Conservation (phyloP, 305 asterid species). For the Fraxinus platypoda region DNA sequence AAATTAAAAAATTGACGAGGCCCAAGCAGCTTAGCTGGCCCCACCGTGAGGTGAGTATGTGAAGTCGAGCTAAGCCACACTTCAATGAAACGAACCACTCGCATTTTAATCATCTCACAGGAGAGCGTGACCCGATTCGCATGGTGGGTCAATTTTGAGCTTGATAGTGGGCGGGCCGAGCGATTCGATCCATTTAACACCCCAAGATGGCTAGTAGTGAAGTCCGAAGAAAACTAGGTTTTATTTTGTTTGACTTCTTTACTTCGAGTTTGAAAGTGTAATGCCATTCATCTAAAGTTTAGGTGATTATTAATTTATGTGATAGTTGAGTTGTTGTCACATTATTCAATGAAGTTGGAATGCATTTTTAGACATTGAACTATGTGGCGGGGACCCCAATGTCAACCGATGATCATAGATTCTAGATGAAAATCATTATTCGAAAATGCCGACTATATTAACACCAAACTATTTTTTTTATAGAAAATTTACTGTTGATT, state of each 20-base stretch:
- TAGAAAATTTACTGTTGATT: neutral
- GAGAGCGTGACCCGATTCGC: neutral
- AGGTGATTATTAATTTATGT: neutral
- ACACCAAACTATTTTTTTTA: neutral
- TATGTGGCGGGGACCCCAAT: neutral
- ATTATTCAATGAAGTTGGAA: neutral
- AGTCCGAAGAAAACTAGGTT: neutral
- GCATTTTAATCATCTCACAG: neutral
- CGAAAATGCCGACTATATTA: neutral
- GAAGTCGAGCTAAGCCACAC: neutral
- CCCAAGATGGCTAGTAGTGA: neutral
- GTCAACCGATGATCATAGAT: neutral
- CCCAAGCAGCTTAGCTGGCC: neutral
- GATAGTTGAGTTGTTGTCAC: neutral
- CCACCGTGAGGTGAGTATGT: neutral
- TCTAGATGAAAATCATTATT: neutral
- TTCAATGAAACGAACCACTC: neutral
- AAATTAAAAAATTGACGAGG: neutral
- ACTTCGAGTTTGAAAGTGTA: neutral
- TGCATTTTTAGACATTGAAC: neutral
- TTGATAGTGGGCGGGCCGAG: neutral
- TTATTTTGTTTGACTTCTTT: neutral
- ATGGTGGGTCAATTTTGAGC: neutral
- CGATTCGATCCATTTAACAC: neutral
- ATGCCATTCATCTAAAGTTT: neutral